These are phyloP conservation scores for Excoecaria cochinchinensis DNA, from an alignment of 345 rosid species.

Conservation along the genomic window DNA sequence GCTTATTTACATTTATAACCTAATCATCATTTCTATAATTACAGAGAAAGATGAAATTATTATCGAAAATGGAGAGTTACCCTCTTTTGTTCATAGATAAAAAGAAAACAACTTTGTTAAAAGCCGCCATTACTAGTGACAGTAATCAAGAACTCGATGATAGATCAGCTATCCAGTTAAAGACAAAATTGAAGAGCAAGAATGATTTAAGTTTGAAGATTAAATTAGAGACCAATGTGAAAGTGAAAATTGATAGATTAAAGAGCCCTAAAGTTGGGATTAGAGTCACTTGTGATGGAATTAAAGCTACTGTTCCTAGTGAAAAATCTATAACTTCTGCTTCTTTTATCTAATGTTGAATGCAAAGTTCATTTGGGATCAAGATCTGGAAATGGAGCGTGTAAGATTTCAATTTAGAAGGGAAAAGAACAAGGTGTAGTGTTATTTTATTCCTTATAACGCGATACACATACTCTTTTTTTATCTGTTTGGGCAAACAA, in stretches of 20 bases:
- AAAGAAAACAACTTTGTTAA: constrained; percentile 70
- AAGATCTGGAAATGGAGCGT: constrained; percentile 90
- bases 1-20: constrained; percentile 55
- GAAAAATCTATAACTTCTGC: constrained; percentile 60
- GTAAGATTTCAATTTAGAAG: neutral
- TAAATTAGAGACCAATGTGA: constrained; percentile 59
- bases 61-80: constrained; percentile 55
- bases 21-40: constrained; percentile 36
- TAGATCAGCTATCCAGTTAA: constrained; percentile 43
- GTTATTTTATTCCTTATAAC: too few relatives aligned
- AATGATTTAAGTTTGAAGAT: constrained; percentile 56
- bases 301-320: constrained; percentile 49
- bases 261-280: constrained; percentile 57
- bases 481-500: too few relatives aligned
- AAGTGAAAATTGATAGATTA: constrained; percentile 61
- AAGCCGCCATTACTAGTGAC: constrained; percentile 41
- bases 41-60: constrained; percentile 35
- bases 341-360: constrained; percentile 47
- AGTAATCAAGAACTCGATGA: constrained; percentile 41
- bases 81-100: constrained; percentile 60
- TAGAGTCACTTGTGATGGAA: constrained; percentile 66
- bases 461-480: too few relatives aligned
- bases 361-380: constrained; percentile 76
- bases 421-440: constrained; percentile 1
- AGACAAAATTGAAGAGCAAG: constrained; percentile 52